Percentiles rank a stretch among this genome's conserved stretches.
phyloP scores from a whole-genome alignment of 345 rosid genomes.

The Turritis glabra region DNA sequence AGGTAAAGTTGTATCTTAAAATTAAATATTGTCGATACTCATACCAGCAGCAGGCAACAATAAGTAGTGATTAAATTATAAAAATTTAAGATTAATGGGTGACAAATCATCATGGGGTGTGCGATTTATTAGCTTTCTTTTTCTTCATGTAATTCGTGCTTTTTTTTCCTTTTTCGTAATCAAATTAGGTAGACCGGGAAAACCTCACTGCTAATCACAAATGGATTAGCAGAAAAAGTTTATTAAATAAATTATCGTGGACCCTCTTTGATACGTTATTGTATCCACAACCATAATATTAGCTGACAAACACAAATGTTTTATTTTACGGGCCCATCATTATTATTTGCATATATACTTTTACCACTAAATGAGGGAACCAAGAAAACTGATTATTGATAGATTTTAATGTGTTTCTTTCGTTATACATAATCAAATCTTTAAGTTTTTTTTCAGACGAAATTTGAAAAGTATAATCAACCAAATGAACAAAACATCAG shows the following conservation, averaged over 20 bases:
- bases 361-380: slow-evolving; percentile 15
- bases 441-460: background rate
- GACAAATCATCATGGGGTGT: slow-evolving; percentile 41
- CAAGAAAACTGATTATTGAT: background rate
- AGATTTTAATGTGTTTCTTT: background rate
- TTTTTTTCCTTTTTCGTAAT: slow-evolving; percentile 5
- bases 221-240: slow-evolving; percentile 16
- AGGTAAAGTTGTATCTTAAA: slow-evolving; percentile 32
- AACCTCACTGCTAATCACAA: slow-evolving; percentile 20
- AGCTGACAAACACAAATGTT: slow-evolving; percentile 17
- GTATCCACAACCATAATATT: slow-evolving; percentile 29
- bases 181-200: slow-evolving; percentile 18
- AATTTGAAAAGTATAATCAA: background rate
- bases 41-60: slow-evolving; percentile 27
- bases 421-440: background rate
- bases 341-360: slow-evolving; percentile 27
- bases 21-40: slow-evolving; percentile 29
- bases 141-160: slow-evolving; percentile 14
- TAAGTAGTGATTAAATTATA: background rate
- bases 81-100: slow-evolving; percentile 28
- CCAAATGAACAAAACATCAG: background rate
- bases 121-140: slow-evolving; percentile 15
- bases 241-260: slow-evolving; percentile 26
- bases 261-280: slow-evolving; percentile 33
- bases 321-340: slow-evolving; percentile 16